Conservation (phyloP, 23 red algal genomes). For the Gracilaria vermiculophylla region DNA sequence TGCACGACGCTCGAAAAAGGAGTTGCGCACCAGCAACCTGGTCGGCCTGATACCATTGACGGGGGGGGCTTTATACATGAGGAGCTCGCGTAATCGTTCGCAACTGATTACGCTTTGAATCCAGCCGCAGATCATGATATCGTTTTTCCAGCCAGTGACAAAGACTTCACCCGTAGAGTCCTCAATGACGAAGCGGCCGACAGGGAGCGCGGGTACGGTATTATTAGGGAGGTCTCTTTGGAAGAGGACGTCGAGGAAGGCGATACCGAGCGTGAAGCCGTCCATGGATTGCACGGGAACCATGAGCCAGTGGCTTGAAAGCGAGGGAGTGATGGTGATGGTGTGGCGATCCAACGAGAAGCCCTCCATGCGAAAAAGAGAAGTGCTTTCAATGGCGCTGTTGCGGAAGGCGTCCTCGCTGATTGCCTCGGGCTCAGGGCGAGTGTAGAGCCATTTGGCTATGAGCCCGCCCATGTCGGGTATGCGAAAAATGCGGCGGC, state of each 20-base stretch:
- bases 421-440: slow-evolving; percentile 29
- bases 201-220: slow-evolving; percentile 29
- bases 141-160: slow-evolving; percentile 32
- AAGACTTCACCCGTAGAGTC: slow-evolving; percentile 64
- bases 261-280: slow-evolving; percentile 44
- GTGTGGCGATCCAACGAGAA: background rate
- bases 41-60: slow-evolving; percentile 4
- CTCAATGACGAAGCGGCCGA: slow-evolving; percentile 57
- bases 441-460: slow-evolving; percentile 59
- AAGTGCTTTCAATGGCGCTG: slow-evolving; percentile 41
- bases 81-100: slow-evolving; percentile 46
- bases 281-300: slow-evolving; percentile 51
- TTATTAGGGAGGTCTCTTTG: background rate
- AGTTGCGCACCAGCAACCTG: slow-evolving; percentile 48
- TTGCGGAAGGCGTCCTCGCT: slow-evolving; percentile 52
- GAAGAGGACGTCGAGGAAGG: slow-evolving; percentile 49
- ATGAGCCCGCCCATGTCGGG: slow-evolving; percentile 31
- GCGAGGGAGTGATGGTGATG: slow-evolving; percentile 38
- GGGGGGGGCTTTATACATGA: slow-evolving; percentile 34
- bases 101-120: slow-evolving; percentile 69
- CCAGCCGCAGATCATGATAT: slow-evolving; percentile 59
- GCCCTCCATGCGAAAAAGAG: slow-evolving; percentile 50
- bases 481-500: slow-evolving; percentile 33
- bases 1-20: slow-evolving; percentile 54
- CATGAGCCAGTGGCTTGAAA: slow-evolving; percentile 59